phyloP scores from a whole-genome alignment of 768 basidiomycete genomes.

The Phlebiopsis gigantea region DNA sequence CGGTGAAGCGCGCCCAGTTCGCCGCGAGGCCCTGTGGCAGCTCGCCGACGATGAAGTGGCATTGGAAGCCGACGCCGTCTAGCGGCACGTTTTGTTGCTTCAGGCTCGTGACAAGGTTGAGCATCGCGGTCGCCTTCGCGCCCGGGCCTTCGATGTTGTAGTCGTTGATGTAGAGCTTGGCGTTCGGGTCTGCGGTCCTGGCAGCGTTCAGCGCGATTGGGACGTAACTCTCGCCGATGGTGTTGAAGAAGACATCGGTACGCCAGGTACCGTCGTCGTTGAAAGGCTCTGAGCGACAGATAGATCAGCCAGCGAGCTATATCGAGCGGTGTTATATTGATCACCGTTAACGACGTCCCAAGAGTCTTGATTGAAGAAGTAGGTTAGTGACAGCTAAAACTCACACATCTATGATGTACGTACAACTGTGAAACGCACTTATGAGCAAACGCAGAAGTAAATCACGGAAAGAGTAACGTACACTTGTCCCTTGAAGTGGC shows the following conservation, averaged over 20 bases:
- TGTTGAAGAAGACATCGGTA: slow-evolving; percentile 46
- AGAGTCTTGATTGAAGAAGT: slow-evolving; percentile 13
- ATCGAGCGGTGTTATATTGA: not conserved
- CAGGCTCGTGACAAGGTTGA: slow-evolving; percentile 46
- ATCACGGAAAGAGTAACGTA: too few species aligned
- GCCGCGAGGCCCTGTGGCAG: slow-evolving; percentile 41
- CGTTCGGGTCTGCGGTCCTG: slow-evolving; percentile 44
- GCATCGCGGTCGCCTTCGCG: slow-evolving; percentile 53
- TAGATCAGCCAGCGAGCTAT: not conserved
- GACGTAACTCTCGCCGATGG: slow-evolving; percentile 44
- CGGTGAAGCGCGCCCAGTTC: slow-evolving; percentile 46
- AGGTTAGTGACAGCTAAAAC: not conserved
- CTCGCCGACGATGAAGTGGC: slow-evolving; percentile 55
- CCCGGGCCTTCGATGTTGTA: slow-evolving; percentile 32
- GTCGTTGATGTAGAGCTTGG: slow-evolving; percentile 51
- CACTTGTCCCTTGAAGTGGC: slow-evolving; percentile 28
- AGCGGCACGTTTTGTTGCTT: slow-evolving; percentile 43
- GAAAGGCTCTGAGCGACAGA: slow-evolving; percentile 44
- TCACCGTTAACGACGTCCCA: slow-evolving; percentile 51
- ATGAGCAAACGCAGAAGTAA: too few species aligned
- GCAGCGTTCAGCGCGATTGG: slow-evolving; percentile 46
- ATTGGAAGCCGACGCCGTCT: slow-evolving; percentile 57
- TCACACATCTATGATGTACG: too few species aligned
- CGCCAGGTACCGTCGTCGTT: slow-evolving; percentile 59
- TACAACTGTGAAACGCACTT: too few species aligned